Evolutionary conservation across 2,329 filamentous ascomycete genomes (phyloP).

Genomic region (Cytospora piceae): DNA sequence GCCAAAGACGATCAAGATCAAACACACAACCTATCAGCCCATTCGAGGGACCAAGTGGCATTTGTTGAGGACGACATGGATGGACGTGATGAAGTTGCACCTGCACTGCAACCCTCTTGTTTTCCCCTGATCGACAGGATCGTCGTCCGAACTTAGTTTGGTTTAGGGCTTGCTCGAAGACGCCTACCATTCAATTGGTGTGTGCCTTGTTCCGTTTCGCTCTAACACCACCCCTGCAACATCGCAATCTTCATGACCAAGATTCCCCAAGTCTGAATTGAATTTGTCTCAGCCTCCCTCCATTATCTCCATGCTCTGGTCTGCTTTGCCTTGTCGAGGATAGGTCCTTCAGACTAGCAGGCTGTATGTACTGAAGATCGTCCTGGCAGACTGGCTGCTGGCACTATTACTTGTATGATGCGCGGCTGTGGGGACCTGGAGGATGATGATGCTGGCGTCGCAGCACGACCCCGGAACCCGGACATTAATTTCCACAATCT

Average conservation of each 20-base stretch:
- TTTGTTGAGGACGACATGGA: background rate
- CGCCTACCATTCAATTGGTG: background rate
- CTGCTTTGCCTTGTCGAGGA: background rate
- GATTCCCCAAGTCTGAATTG: background rate
- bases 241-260: background rate
- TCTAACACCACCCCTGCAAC: background rate
- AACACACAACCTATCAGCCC: background rate
- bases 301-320: background rate
- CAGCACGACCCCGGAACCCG: background rate
- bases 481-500: constrained; percentile 1
- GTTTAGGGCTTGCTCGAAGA: background rate
- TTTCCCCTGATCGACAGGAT: constrained; percentile 2
- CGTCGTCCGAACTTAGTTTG: background rate
- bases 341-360: too few species aligned
- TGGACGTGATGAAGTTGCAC: background rate
- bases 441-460: background rate
- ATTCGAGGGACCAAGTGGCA: background rate
- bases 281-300: background rate
- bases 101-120: background rate
- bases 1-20: background rate
- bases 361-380: background rate
- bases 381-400: background rate
- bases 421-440: background rate
- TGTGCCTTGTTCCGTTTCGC: background rate
- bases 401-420: background rate